Evolutionary conservation across 2,329 filamentous ascomycete genomes (phyloP).

Genomic region (Metarhizium guizhouense): DNA sequence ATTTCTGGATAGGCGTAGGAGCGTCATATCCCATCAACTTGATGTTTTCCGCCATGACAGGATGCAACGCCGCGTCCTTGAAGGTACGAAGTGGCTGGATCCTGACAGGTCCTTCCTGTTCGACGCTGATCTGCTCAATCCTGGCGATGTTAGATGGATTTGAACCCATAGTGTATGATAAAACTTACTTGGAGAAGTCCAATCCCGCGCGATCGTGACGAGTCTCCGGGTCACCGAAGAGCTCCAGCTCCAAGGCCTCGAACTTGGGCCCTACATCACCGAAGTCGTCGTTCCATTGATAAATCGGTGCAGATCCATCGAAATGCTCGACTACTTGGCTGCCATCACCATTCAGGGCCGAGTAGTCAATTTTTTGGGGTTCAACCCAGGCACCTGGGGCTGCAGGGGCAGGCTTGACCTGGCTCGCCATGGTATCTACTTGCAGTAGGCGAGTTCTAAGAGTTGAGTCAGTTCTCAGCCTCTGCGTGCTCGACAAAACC

Average conservation of each 20-base stretch:
- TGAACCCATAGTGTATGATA: conserved; percentile 11
- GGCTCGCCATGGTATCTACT: not conserved
- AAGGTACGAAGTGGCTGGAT: conserved; percentile 51
- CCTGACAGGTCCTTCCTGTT: conserved; percentile 45
- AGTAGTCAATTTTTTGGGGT: conserved; percentile 40
- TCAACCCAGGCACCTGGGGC: conserved; percentile 30
- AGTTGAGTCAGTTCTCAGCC: not conserved
- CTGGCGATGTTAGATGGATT: conserved; percentile 23
- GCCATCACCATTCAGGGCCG: conserved; percentile 12
- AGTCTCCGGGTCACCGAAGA: conserved; percentile 57
- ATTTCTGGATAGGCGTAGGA: conserved; percentile 84
- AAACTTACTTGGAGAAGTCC: conserved; percentile 52
- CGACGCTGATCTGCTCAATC: conserved; percentile 44
- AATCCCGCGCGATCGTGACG: conserved; percentile 43
- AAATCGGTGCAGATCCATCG: conserved; percentile 53
- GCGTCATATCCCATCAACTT: conserved; percentile 57
- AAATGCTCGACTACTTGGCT: conserved; percentile 22
- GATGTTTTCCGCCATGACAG: conserved; percentile 72
- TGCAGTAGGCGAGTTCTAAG: not conserved
- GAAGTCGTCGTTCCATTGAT: conserved; percentile 77
- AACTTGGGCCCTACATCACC: conserved; percentile 75
- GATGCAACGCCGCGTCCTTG: conserved; percentile 73
- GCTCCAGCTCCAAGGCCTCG: conserved; percentile 59
- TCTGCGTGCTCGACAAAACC: not conserved
- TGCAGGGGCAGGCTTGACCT: not conserved